Conservation (phyloP, 192 early-diverging fungal species). For the Neocallimastix lanati region DNA sequence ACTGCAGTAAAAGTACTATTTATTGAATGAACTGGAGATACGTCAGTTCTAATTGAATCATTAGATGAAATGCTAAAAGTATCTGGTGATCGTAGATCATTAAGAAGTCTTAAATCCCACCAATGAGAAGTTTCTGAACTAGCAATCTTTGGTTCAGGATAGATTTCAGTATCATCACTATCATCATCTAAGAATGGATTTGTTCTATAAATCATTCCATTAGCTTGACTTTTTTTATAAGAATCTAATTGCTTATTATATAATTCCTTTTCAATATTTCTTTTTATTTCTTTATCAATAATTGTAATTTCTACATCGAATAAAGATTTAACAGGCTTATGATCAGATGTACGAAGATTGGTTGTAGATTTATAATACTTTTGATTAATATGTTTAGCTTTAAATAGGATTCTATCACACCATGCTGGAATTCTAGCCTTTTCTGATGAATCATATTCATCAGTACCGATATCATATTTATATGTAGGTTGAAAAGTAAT, state of each 20-base stretch:
- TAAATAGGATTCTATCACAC: conserved; percentile 90
- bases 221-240: not conserved
- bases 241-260: not conserved
- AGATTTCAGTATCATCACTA: not conserved
- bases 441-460: conserved; percentile 76
- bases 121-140: not conserved
- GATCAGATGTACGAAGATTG: not conserved
- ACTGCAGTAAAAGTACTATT: not conserved
- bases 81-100: not conserved
- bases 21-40: not conserved
- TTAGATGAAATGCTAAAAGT: not conserved
- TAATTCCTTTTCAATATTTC: not conserved
- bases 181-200: not conserved
- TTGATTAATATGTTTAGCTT: not conserved
- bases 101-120: not conserved
- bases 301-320: not conserved
- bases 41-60: not conserved
- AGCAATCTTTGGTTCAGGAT: not conserved
- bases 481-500: conserved; percentile 77
- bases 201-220: not conserved
- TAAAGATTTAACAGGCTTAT: not conserved
- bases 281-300: not conserved
- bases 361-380: not conserved
- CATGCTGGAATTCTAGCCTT: conserved; percentile 86
- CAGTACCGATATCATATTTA: conserved; percentile 75